phyloP scores from a whole-genome alignment of 2,329 filamentous ascomycete genomes.

The Trichothecium roseum region DNA sequence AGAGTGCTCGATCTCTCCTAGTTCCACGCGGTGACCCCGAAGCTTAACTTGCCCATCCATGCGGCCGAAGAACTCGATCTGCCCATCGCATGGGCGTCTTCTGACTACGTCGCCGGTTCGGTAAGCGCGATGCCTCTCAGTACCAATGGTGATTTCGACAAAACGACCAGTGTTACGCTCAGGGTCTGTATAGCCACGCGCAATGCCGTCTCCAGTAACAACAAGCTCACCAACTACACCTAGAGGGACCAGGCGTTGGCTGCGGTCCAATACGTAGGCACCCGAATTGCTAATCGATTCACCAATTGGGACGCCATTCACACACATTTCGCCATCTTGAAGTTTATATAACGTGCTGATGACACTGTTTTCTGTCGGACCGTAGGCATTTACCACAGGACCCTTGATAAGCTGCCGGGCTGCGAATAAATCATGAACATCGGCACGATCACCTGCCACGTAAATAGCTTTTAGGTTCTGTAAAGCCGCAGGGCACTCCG shows the following conservation, averaged over 20 bases:
- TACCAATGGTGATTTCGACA: conserved; percentile 3
- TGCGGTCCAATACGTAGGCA: conserved; percentile 7
- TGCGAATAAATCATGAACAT: conserved; percentile 1
- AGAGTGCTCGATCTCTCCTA: conserved; percentile 8
- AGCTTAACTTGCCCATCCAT: conserved; percentile 14
- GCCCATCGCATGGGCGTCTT: conserved; percentile 6
- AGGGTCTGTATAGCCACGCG: conserved; percentile 8
- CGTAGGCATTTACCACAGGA: conserved; percentile 8
- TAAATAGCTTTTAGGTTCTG: neutral
- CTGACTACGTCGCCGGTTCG: conserved; percentile 13
- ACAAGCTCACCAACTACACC: conserved; percentile 11
- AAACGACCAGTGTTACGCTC: conserved; percentile 6
- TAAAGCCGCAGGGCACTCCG: neutral
- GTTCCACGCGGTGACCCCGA: conserved; percentile 14
- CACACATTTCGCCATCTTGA: conserved; percentile 1
- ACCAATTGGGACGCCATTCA: conserved; percentile 9
- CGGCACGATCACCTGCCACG: conserved; percentile 1
- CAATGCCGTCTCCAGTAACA: conserved; percentile 9
- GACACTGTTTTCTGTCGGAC: conserved; percentile 11
- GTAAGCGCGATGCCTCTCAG: conserved; percentile 6
- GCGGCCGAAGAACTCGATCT: conserved; percentile 13
- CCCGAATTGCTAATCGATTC: conserved; percentile 8
- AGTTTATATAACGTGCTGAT: conserved; percentile 9
- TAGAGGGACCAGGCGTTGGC: conserved; percentile 7
- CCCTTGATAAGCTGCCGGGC: neutral